These are phyloP conservation scores for Haemoproteus tartakovskyi DNA, from an alignment of 169 alveolate genomes.

Conservation along the genomic window DNA sequence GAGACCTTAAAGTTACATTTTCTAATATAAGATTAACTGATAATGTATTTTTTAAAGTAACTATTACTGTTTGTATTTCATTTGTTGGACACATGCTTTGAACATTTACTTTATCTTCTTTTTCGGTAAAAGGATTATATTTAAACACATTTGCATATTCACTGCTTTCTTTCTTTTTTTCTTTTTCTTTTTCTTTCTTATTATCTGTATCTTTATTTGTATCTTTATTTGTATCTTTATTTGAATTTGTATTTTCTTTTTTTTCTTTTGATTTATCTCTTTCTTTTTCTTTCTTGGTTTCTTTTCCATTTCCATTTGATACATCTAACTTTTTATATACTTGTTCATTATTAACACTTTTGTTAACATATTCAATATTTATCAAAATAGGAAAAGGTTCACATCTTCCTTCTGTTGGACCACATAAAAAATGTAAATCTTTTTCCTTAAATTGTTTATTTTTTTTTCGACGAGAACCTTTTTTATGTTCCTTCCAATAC, in stretches of 20 bases:
- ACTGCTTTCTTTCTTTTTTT: background rate
- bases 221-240: background rate
- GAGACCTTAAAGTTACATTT: constrained; percentile 20
- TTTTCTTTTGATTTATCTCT: too few species aligned
- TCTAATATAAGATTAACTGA: constrained; percentile 13
- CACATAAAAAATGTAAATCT: constrained; percentile 30
- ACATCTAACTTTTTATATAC: constrained; percentile 2
- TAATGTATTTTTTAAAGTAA: constrained; percentile 40
- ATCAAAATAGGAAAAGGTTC: constrained; percentile 25
- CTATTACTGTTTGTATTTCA: constrained; percentile 9
- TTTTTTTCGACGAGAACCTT: too few species aligned
- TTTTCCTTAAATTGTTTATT: constrained; percentile 2
- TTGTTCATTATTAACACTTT: background rate
- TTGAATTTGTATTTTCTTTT: background rate
- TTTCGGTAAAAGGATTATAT: constrained; percentile 45
- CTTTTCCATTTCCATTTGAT: background rate
- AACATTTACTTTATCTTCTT: constrained; percentile 15
- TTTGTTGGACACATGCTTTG: constrained; percentile 27
- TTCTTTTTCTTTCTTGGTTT: too few species aligned
- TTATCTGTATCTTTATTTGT: background rate
- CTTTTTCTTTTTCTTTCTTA: background rate
- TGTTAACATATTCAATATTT: constrained; percentile 12
- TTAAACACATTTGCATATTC: constrained; percentile 21
- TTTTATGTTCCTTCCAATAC: background rate
- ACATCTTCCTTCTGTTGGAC: constrained; percentile 58